Percentiles rank a stretch among this genome's conserved stretches.
Conservation (phyloP, 2,329 filamentous ascomycete species). For the Fonsecaea nubica region DNA sequence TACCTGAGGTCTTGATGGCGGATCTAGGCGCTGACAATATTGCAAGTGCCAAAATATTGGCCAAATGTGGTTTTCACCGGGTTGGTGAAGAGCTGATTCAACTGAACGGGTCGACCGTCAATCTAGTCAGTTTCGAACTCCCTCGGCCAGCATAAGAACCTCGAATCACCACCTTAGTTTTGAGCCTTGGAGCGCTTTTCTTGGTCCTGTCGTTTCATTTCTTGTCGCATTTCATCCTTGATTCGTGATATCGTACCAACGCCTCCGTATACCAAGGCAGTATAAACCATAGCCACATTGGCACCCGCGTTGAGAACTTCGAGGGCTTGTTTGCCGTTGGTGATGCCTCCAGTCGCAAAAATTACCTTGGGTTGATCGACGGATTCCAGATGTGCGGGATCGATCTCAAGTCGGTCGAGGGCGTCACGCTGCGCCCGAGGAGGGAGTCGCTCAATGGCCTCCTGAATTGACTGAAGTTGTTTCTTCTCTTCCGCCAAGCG, state of each 20-base stretch:
- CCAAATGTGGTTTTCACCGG: constrained; percentile 27
- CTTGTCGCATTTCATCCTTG: constrained; percentile 55
- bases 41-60: constrained; percentile 31
- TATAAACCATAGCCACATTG: constrained; percentile 91
- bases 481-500: constrained; percentile 21
- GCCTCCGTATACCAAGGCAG: constrained; percentile 70
- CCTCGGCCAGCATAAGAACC: constrained; percentile 15
- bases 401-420: constrained; percentile 22
- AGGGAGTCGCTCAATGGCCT: constrained; percentile 33
- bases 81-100: constrained; percentile 23
- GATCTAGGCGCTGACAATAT: constrained; percentile 28
- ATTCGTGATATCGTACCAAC: constrained; percentile 64
- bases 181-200: constrained; percentile 19
- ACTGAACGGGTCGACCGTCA: constrained; percentile 19
- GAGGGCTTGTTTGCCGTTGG: constrained; percentile 81
- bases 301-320: constrained; percentile 86
- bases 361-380: constrained; percentile 69
- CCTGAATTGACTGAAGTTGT: constrained; percentile 29
- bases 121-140: constrained; percentile 19
- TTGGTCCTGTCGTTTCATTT: constrained; percentile 40
- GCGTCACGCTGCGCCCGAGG: constrained; percentile 29
- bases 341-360: constrained; percentile 93
- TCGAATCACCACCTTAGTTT: constrained; percentile 6
- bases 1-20: constrained; percentile 22
- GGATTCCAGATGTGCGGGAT: constrained; percentile 14